phyloP scores from a whole-genome alignment of 345 rosid species.

The Theobroma cacao region DNA sequence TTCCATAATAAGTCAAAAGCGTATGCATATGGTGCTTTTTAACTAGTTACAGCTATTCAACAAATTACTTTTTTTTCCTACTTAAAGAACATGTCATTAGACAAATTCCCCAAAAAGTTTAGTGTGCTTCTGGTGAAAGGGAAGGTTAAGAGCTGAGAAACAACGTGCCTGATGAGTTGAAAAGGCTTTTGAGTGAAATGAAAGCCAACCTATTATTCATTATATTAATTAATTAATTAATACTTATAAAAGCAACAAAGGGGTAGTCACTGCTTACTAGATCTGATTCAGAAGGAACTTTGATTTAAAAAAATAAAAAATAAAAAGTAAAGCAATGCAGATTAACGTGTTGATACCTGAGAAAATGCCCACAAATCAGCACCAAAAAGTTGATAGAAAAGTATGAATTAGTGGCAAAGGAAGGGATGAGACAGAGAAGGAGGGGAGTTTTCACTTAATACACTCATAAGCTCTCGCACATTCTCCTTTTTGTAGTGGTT shows the following conservation, averaged over 20 bases:
- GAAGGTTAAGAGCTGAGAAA: conserved; percentile 22
- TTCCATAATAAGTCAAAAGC: too few species aligned
- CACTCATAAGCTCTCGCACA: too few species aligned
- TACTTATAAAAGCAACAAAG: neutral
- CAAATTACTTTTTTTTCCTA: too few species aligned
- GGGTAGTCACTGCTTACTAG: neutral
- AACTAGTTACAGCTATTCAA: too few species aligned
- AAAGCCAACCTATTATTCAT: neutral
- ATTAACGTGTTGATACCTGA: conserved; percentile 27
- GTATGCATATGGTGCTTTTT: too few species aligned
- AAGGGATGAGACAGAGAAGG: neutral
- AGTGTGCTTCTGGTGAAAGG: neutral
- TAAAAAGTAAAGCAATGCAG: neutral
- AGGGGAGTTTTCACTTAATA: neutral
- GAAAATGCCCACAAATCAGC: conserved; percentile 19
- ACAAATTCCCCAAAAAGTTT: neutral
- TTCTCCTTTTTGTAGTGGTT: too few species aligned
- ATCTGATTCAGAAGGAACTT: conserved; percentile 1
- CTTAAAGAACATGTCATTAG: too few species aligned
- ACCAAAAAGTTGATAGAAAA: neutral
- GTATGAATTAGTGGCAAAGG: neutral
- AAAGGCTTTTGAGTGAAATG: conserved; percentile 4
- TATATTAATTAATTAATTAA: neutral
- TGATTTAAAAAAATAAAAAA: neutral
- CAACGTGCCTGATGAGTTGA: conserved; percentile 21